Evolutionary conservation across 495 filamentous ascomycete genomes (phyloP), one percentile per base, ranked within the genome.

Genomic region (Aspergillus saccharolyticus): DNA sequence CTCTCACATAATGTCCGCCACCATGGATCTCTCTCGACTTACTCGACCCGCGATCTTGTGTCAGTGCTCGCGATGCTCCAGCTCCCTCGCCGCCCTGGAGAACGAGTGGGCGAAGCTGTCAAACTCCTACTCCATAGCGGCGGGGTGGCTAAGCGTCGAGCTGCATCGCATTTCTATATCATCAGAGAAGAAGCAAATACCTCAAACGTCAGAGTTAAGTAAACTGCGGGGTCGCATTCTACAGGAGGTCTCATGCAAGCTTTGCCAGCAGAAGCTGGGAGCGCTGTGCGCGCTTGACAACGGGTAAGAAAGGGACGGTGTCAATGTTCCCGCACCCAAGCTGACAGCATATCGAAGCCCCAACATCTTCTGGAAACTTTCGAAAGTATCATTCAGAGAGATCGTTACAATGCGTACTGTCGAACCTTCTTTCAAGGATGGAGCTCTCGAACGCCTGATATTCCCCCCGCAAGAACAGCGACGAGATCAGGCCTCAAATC

Each of bases 61-160:
- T 51, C 73, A 75, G 59, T 78, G 76, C 56, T 64, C 66, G 20
- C 67, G 73, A 42, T 78, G 76, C 58, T 76, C 74, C 21, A 78
- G 76, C 59, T 76, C 76, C 19, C 66, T 78, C 53, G 76, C 76
- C 1, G 76, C 68, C 15, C 66, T 77, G 43, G 76, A 78, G 65
- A 78, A 78, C 52, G 76, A 78, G 57, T 78, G 76, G 76, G 73
- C 71, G 10, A 74, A 69, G 45, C 58, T 78, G 8, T 77, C 76
- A 16, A 71, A 66, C 44, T 70, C 73, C 19, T 77, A 78, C 44
- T 69, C 74, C 24, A 63, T 76, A 44, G 64, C 69, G 20, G 68
- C 72, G 17, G 73, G 69, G 50, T 78, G 76, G 76, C 63, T 76
- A 30, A 78, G 76, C 49, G 68, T 76, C 53, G 69, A 77, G 55